Evolutionary conservation across 2,329 filamentous ascomycete species (phyloP), one percentile per base, ranked within the genome.

Genomic region (Septoria petroselini): DNA sequence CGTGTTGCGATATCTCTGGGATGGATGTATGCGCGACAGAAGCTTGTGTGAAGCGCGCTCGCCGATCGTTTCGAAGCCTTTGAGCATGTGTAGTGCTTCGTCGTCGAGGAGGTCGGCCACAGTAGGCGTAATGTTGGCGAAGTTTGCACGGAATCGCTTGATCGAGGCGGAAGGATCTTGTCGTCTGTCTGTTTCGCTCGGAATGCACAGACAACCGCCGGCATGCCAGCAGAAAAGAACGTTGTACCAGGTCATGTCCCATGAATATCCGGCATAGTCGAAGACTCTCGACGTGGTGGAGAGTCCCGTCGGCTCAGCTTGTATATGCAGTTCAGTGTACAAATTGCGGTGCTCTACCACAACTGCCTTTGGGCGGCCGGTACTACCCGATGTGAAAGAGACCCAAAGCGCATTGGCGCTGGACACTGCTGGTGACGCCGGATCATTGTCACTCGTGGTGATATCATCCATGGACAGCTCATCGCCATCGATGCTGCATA

Each of bases 361-460:
- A 11, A 47, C 43, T n/a, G 46, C 50, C 42, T 56, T 56, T 2
- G 54, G 51, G 27, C 15, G 41, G 7, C 54, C 54, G 2, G 54
- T 57, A 30, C 84, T 91, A 2, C 88, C 88, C 7, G 44, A 50
- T 7, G 52, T 57, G 33, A 54, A 53, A 7, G 44, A 37, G 15
- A 52, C 30, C 29, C 41, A 52, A 17, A 48, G 25, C 25, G 37
- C 37, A 21, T 52, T 33, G 5, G 15, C 18, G 29, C 42, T 27
- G 8, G 2, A 11, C 15, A 31, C 43, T 11, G 7, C 14, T 12
- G 39, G 12, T 15, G 17, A 6, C 39, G 27, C 23, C 4, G 39
- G 7, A 18, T 4, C 3, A 5, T 15, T 8, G 15, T 7, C 15
- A 7, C 2, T 17, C 9, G 23, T 18, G 15, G 39, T 14, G 18